Conservation (phyloP, 2,329 filamentous ascomycete species). For the Colletotrichum viniferum region DNA sequence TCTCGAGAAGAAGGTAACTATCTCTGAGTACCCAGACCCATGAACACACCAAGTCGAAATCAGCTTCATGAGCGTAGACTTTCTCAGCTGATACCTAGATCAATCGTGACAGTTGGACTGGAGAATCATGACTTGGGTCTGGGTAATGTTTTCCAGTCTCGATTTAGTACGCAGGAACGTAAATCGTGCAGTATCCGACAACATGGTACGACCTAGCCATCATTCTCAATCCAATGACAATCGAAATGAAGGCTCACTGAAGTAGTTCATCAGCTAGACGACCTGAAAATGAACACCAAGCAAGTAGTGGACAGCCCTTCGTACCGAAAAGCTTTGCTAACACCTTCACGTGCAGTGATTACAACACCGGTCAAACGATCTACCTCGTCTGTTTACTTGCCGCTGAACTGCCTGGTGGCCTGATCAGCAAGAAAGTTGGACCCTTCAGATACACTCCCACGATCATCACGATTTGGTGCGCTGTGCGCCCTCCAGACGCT, state of each 20-base stretch:
- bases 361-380: constrained; percentile 51
- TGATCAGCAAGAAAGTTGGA: constrained; percentile 58
- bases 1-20: background rate
- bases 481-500: constrained; percentile 19
- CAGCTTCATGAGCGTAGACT: background rate
- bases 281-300: background rate
- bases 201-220: constrained; percentile 52
- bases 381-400: constrained; percentile 58
- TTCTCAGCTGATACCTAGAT: background rate
- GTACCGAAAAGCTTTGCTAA: constrained; percentile 40
- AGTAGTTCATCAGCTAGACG: background rate
- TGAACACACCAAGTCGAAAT: background rate
- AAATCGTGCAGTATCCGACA: constrained; percentile 64
- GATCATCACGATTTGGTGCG: background rate
- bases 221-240: rapidly evolving
- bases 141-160: constrained; percentile 58
- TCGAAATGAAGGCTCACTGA: background rate
- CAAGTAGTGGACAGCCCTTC: background rate
- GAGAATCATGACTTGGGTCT: constrained; percentile 21
- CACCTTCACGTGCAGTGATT: background rate
- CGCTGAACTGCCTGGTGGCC: constrained; percentile 65
- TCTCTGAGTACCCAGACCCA: background rate
- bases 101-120: background rate
- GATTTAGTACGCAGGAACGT: constrained; percentile 69
- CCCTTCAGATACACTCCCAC: constrained; percentile 7